These are phyloP conservation scores for Umbilicaria muhlenbergii DNA, from an alignment of 495 filamentous ascomycete genomes.

Conservation along the genomic window DNA sequence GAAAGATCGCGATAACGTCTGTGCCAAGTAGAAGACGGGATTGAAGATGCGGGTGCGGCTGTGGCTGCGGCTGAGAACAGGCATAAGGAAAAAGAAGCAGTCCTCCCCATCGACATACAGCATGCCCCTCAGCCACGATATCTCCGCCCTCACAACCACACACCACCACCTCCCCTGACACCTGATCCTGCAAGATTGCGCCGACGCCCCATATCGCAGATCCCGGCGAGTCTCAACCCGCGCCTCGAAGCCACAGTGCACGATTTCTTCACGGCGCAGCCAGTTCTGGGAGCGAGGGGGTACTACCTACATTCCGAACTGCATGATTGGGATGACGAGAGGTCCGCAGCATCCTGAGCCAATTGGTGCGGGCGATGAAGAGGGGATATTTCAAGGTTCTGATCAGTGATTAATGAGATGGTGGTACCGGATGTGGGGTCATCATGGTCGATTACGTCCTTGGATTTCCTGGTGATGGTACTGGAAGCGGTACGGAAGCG, in stretches of 20 bases:
- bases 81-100: too few relatives aligned
- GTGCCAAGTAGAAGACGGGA: too few relatives aligned
- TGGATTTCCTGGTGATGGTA: slow-evolving; percentile 34
- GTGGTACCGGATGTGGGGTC: slow-evolving; percentile 29
- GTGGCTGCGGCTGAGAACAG: too few relatives aligned
- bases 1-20: too few relatives aligned
- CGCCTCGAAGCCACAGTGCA: neutral
- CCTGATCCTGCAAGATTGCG: too few relatives aligned
- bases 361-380: too few relatives aligned
- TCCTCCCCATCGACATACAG: too few relatives aligned
- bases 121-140: too few relatives aligned
- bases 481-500: slow-evolving; percentile 22
- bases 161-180: neutral
- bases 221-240: neutral
- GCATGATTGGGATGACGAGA: slow-evolving; percentile 30
- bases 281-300: slow-evolving; percentile 27
- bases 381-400: neutral
- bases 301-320: slow-evolving; percentile 32
- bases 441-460: slow-evolving; percentile 21
- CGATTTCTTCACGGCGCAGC: slow-evolving; percentile 17
- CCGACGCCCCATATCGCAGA: too few relatives aligned
- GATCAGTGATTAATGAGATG: slow-evolving; percentile 25
- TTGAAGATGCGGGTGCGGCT: too few relatives aligned
- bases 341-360: too few relatives aligned
- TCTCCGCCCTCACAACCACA: neutral